Percentiles rank a stretch among this genome's conserved stretches.
These are phyloP conservation scores for Clavispora asparagi DNA, from an alignment of 805 yeast genomes.

Conservation along the genomic window DNA sequence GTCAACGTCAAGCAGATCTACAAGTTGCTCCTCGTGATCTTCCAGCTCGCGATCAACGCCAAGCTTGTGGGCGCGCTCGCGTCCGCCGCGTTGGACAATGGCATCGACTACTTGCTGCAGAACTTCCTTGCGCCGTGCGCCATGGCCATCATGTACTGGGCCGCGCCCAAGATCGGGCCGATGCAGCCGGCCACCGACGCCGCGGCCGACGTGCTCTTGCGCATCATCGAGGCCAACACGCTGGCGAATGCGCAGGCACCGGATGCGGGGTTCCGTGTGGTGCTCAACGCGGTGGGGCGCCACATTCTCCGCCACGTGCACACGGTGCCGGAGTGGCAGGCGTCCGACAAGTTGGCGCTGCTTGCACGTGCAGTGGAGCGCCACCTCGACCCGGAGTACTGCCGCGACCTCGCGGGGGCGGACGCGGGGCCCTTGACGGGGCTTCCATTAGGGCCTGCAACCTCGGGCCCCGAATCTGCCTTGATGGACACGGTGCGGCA, in stretches of 20 bases:
- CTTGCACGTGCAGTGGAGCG: conserved; percentile 3
- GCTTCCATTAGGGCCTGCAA: no score
- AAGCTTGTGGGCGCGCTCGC: conserved; percentile 51
- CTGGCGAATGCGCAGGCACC: conserved; percentile 6
- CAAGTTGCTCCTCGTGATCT: conserved; percentile 63
- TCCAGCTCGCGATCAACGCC: conserved; percentile 67
- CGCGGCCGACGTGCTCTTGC: conserved; percentile 9
- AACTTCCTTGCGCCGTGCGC: conserved; percentile 62
- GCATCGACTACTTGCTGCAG: conserved; percentile 82
- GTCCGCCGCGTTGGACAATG: conserved; percentile 59
- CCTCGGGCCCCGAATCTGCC: no score
- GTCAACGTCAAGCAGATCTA: conserved; percentile 65
- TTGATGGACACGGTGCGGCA: neutral
- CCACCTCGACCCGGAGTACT: neutral
- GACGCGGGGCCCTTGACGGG: neutral
- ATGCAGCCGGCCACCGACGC: conserved; percentile 7
- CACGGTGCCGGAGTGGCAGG: neutral
- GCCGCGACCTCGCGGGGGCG: no score
- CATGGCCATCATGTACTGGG: conserved; percentile 32
- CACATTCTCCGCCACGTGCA: conserved; percentile 4
- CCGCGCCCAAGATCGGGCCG: conserved; percentile 13
- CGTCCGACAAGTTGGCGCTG: conserved; percentile 3
- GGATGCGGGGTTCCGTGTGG: conserved; percentile 8
- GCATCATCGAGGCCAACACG: conserved; percentile 10
- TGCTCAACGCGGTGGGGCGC: conserved; percentile 11